Evolutionary conservation across 495 filamentous ascomycete species (phyloP), one percentile per base, ranked within the genome.

Genomic region (Pseudomonodictys pantanalensis): DNA sequence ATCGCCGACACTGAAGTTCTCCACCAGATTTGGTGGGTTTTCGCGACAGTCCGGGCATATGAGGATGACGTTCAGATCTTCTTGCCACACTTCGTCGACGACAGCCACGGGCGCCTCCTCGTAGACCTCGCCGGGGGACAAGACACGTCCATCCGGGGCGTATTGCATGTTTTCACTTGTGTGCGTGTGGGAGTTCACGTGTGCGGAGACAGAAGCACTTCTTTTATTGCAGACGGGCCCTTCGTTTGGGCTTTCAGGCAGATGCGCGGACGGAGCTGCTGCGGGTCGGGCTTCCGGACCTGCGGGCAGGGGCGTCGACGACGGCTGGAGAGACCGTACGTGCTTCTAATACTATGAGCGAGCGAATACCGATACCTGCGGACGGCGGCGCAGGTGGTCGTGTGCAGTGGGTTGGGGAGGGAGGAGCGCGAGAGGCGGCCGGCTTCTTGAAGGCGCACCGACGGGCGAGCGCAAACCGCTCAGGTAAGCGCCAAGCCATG

Each of bases 41-140:
- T 97, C 93, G 67, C 87, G 87, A 78, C 93, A 98, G 68, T 98
- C 93, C 1, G 79, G 82, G 72, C 93, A 98, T 33, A 89, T 83
- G 56, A 97, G 70, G 46, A 82, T 83, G 67, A 88, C 83, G 71
- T 90, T 95, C 38, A 97, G 82, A 66, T 97, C 93, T 69, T 87
- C 83, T 64, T 77, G 81, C 81, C 82, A 90, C 53, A 73, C 75
- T 29, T 73, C 59, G 7, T 70, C 64, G 24, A 77, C 39, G 32
- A 39, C 48, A 23, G 44, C 48, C 38, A 45, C 25, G 11, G 50
- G 45, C 28, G 56, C 49, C 35, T 67, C 56, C 30, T 70, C 71
- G 25, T 69, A 65, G 10, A 75, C 53, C 18, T 69, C 69, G 45
- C 66, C 73, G 8, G 74, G 79, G 32, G 71, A 74, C 44, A 77